Evolutionary conservation across 768 basidiomycete species (phyloP), one percentile per base, ranked within the genome.

Genomic region (Calvatia gigantea): DNA sequence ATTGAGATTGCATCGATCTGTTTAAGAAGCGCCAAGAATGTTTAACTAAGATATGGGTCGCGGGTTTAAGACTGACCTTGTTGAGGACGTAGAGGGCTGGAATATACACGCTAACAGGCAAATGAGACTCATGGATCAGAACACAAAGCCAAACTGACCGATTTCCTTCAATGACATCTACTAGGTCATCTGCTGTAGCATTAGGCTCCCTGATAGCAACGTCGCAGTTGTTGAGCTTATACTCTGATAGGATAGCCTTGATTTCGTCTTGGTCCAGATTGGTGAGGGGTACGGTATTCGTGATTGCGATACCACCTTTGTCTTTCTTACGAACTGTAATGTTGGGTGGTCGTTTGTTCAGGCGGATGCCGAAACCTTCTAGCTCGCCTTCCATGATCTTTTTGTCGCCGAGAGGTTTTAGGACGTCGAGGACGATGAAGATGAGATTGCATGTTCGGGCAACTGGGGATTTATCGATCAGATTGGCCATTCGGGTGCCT

Each of bases 361-460:
- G 75, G 46, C 95, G 82, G 62, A 98, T 97, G 8, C 96, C 97
- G 65, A 98, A 98, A n/a, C 94, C 94, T 78, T 99, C 97, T 57
- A 99, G 74, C 69, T 99, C 97, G 31, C 77, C 65, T 72, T 98
- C 94, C 56, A 99, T 92, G 64, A 97, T 74, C 56, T 81, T 88
- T 66, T 97, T 94, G 76, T 98, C 96, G 23, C 89, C 91, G 15
- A 98, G 83, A n/a, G 97, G 97, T 73, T 98, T 99, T 32, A 97
- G 82, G 25, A 99, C 97, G 65, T 99, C 97, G 46, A 99, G 83
- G 27, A 98, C 91, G 69, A 99, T 98, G 72, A 98, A 98, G 58
- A 99, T 98, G 32, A 98, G 85, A 70, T 98, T 93, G 70, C 97
- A 98, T 37, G 97, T 98, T 57, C 97, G 86, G 6, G 97, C 96